Evolutionary conservation across 2,329 filamentous ascomycete species (phyloP).

Genomic region (Nemania diffusa): DNA sequence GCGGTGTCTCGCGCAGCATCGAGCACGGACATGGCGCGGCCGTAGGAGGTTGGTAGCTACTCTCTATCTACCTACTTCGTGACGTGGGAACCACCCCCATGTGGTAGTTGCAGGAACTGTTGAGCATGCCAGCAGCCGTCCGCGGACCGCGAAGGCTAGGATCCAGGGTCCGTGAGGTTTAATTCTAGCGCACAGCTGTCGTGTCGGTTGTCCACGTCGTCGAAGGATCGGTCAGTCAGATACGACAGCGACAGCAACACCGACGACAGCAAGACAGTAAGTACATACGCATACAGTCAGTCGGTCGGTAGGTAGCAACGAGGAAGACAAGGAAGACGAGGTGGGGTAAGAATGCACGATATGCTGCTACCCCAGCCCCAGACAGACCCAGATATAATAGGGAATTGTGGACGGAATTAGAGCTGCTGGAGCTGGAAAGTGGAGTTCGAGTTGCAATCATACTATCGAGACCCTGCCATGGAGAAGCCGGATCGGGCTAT

Average conservation of each 20-base stretch:
- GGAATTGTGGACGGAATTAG: constrained; percentile 30
- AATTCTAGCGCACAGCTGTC: constrained; percentile 1
- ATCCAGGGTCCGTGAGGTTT: neutral
- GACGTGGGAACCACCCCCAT: constrained; percentile 34
- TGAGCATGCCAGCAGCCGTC: constrained; percentile 29
- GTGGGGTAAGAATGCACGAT: constrained; percentile 35
- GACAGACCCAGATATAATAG: constrained; percentile 37
- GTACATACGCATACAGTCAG: too few species aligned
- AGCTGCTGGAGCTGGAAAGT: constrained; percentile 30
- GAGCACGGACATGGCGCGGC: constrained; percentile 24
- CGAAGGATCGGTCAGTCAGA: constrained; percentile 27
- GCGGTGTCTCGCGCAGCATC: constrained; percentile 19
- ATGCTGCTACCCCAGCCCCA: constrained; percentile 38
- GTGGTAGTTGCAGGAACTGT: constrained; percentile 28
- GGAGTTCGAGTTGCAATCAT: constrained; percentile 31
- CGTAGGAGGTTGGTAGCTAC: neutral
- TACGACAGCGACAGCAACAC: constrained; percentile 13
- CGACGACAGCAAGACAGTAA: constrained; percentile 9
- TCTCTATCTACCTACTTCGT: constrained; percentile 10
- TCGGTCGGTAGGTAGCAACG: neutral
- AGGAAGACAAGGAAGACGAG: constrained; percentile 22
- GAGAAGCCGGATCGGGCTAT: constrained; percentile 25
- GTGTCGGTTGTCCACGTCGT: constrained; percentile 30
- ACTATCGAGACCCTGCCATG: constrained; percentile 27
- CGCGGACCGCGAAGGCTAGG: constrained; percentile 12